Percentiles rank a stretch among this genome's conserved stretches.
phyloP scores from a whole-genome alignment of 345 rosid species.

The Populus alba region DNA sequence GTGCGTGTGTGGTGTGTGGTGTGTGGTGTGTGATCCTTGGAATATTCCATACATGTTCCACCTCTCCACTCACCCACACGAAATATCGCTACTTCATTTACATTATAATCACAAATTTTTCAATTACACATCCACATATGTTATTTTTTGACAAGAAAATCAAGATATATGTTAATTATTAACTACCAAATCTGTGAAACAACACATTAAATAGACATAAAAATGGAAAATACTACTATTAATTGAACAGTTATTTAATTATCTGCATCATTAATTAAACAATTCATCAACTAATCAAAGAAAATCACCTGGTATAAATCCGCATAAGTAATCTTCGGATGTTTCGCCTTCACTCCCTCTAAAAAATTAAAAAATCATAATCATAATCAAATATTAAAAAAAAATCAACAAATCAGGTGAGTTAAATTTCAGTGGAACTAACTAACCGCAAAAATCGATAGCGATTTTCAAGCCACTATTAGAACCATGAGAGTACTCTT shows the following conservation, averaged over 20 bases:
- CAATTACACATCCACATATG: neutral
- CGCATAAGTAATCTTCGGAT: slow-evolving; percentile 77
- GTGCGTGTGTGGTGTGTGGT: too few species aligned
- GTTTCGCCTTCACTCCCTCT: slow-evolving; percentile 81
- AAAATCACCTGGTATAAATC: slow-evolving; percentile 60
- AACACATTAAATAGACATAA: neutral
- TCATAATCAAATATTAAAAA: neutral
- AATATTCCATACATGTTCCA: too few species aligned
- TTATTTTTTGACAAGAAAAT: neutral
- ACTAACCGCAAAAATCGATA: slow-evolving; percentile 72
- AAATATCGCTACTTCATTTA: neutral
- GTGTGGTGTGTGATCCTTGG: too few species aligned
- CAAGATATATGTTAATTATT: neutral
- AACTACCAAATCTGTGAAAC: neutral
- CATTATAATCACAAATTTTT: neutral
- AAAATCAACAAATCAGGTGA: neutral
- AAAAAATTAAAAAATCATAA: slow-evolving; percentile 9
- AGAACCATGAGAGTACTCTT: slow-evolving; percentile 68
- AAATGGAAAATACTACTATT: neutral
- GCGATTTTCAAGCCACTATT: slow-evolving; percentile 84
- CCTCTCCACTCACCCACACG: neutral
- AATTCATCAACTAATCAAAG: neutral
- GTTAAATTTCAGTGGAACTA: neutral
- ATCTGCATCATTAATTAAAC: neutral
- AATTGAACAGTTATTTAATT: neutral